phyloP scores from a whole-genome alignment of 306 rosid species.

The Castanea mollissima region DNA sequence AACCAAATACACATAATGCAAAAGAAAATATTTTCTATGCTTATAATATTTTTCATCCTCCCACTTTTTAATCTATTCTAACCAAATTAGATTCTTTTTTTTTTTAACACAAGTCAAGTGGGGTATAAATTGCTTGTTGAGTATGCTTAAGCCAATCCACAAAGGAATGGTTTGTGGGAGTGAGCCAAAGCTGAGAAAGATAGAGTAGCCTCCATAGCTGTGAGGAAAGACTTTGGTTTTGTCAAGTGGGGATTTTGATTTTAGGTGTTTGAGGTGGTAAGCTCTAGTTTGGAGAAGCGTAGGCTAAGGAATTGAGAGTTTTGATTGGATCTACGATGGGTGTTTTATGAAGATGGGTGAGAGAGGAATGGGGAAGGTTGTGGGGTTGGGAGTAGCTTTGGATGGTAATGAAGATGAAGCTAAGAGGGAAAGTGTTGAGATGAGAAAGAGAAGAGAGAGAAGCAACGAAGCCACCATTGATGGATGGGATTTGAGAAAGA shows the following conservation, averaged over 20 bases:
- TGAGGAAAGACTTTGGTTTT: slow-evolving; percentile 42
- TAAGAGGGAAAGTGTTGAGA: slow-evolving; percentile 23
- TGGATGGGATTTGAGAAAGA: neutral
- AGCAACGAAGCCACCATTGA: slow-evolving; percentile 35
- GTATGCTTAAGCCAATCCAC: too few species aligned
- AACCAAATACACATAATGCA: too few species aligned
- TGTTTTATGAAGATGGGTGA: slow-evolving; percentile 30
- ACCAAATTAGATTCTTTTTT: too few species aligned
- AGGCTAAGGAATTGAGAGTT: slow-evolving; percentile 42
- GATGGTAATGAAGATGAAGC: slow-evolving; percentile 23
- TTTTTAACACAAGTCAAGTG: too few species aligned
- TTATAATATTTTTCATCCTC: too few species aligned
- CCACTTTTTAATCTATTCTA: too few species aligned
- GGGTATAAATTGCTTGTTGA: too few species aligned
- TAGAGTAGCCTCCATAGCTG: slow-evolving; percentile 77
- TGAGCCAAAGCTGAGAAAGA: slow-evolving; percentile 63
- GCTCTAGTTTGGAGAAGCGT: slow-evolving; percentile 63
- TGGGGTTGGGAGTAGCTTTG: neutral
- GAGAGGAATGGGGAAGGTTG: slow-evolving; percentile 51
- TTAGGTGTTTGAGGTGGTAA: slow-evolving; percentile 56
- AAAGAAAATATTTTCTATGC: too few species aligned
- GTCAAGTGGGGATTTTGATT: slow-evolving; percentile 8
- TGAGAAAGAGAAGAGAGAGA: slow-evolving; percentile 13
- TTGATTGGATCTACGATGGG: slow-evolving; percentile 50
- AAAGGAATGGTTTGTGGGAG: slow-evolving; percentile 67